Percentiles rank a stretch among this genome's conserved stretches.
Evolutionary conservation across 176 grass and related monocot species (phyloP).

Genomic region (Calamus simplicifolius): DNA sequence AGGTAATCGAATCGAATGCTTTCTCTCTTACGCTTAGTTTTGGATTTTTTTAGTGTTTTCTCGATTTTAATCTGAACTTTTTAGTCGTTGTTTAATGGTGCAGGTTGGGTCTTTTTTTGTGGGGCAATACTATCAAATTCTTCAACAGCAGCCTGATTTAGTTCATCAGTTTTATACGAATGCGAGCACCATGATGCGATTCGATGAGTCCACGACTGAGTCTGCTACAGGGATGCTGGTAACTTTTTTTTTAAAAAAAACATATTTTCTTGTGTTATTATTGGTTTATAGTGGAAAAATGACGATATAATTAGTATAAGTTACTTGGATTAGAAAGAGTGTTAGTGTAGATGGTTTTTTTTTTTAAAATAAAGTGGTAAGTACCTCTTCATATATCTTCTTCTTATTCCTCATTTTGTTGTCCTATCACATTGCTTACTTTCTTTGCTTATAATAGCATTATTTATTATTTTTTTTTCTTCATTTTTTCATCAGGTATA

Average conservation of each 20-base stretch:
- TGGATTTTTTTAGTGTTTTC: not conserved
- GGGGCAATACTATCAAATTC: slow-evolving; percentile 49
- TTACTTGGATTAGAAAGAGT: no score
- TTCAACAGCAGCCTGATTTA: slow-evolving; percentile 36
- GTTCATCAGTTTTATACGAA: slow-evolving; percentile 43
- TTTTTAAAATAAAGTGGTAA: no score
- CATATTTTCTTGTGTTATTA: no score
- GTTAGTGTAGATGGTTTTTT: no score
- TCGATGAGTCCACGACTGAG: slow-evolving; percentile 37
- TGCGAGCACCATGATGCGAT: slow-evolving; percentile 33
- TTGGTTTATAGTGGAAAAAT: no score
- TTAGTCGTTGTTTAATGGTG: not conserved
- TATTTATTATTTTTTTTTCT: no score
- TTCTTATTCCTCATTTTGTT: no score
- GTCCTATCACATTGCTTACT: no score
- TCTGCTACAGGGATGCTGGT: slow-evolving; percentile 34
- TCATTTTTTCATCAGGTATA: no score
- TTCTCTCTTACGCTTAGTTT: not conserved
- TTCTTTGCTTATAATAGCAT: no score
- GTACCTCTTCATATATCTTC: no score
- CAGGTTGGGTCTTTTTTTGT: slow-evolving; percentile 57
- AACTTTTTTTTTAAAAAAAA: not conserved
- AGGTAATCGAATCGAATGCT: slow-evolving; percentile 22
- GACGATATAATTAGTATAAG: no score
- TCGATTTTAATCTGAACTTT: slow-evolving; percentile 5